Evolutionary conservation across 345 rosid species (phyloP).

Genomic region (Geranium brycei): DNA sequence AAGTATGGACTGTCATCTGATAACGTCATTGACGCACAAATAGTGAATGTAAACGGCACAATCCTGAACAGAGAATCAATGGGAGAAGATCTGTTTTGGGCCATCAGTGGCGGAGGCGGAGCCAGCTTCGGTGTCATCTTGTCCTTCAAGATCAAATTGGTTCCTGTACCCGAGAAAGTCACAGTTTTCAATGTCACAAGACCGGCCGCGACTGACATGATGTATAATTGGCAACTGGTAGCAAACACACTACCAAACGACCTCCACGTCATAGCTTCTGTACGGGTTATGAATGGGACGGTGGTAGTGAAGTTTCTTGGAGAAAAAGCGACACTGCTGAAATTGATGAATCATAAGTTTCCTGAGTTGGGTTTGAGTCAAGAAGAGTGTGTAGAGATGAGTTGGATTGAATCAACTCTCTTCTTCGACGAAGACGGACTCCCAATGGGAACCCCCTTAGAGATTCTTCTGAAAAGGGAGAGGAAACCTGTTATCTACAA

Average conservation of each 20-base stretch:
- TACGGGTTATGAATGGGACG: conserved; percentile 8
- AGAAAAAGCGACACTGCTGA: conserved; percentile 16
- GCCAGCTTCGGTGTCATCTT: conserved; percentile 25
- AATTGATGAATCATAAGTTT: conserved; percentile 16
- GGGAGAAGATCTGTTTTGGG: conserved; percentile 38
- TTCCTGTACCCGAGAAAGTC: conserved; percentile 16
- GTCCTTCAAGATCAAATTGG: conserved; percentile 18
- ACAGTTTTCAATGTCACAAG: conserved; percentile 9
- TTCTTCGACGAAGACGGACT: conserved; percentile 14
- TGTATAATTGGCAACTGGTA: conserved; percentile 19
- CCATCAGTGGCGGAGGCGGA: conserved; percentile 35
- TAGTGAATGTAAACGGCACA: conserved; percentile 21
- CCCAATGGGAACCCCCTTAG: conserved; percentile 9
- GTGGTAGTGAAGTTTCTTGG: conserved; percentile 18
- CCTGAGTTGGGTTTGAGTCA: conserved; percentile 37
- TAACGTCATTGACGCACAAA: conserved; percentile 18
- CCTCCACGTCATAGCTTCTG: conserved; percentile 12
- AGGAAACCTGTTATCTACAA: conserved; percentile 8
- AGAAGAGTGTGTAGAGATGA: conserved; percentile 36
- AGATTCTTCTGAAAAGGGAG: conserved; percentile 17
- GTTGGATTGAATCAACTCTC: conserved; percentile 37
- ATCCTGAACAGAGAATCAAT: conserved; percentile 17
- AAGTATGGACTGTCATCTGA: conserved; percentile 25
- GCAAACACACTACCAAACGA: conserved; percentile 14
- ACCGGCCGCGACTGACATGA: conserved; percentile 11